Percentiles rank a stretch among this genome's conserved stretches.
phyloP scores from a whole-genome alignment of 257 asterid species.

The Solanum lycopersicoides region DNA sequence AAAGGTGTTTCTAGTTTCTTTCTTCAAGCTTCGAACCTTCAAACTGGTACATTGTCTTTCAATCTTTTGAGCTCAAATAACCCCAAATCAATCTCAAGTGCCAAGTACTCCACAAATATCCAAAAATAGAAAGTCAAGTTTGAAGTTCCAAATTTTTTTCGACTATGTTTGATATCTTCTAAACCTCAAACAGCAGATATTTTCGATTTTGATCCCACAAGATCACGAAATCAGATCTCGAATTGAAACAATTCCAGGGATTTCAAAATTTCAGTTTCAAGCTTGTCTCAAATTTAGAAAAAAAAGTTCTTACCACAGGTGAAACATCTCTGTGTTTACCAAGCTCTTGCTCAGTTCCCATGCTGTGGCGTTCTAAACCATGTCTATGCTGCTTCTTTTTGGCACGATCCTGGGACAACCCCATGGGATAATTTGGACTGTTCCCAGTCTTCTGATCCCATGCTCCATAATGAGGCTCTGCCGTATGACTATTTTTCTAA shows the following conservation, averaged over 20 bases:
- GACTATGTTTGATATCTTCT: background rate
- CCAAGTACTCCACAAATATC: background rate
- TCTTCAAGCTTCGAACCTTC: background rate
- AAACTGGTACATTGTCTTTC: background rate
- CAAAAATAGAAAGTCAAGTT: background rate
- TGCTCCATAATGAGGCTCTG: slow-evolving; percentile 38
- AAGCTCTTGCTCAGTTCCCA: slow-evolving; percentile 33
- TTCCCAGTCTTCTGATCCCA: slow-evolving; percentile 33
- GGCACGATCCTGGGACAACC: slow-evolving; percentile 29
- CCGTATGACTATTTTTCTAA: slow-evolving; percentile 12
- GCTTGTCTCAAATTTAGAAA: background rate
- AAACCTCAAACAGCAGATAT: background rate
- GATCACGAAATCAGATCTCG: background rate
- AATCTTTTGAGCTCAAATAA: background rate
- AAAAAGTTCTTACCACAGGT: background rate
- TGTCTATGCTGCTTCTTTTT: slow-evolving; percentile 25
- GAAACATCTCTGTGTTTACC: background rate
- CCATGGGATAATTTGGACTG: slow-evolving; percentile 24
- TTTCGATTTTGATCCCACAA: background rate
- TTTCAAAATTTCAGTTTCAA: background rate
- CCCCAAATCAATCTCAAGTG: background rate
- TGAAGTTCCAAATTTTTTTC: background rate
- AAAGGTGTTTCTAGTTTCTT: background rate
- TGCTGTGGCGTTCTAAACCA: slow-evolving; percentile 14
- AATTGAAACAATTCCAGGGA: background rate